These are phyloP conservation scores for Aureobasidium sp. DNA, from an alignment of 2,329 filamentous ascomycete genomes.

Conservation along the genomic window DNA sequence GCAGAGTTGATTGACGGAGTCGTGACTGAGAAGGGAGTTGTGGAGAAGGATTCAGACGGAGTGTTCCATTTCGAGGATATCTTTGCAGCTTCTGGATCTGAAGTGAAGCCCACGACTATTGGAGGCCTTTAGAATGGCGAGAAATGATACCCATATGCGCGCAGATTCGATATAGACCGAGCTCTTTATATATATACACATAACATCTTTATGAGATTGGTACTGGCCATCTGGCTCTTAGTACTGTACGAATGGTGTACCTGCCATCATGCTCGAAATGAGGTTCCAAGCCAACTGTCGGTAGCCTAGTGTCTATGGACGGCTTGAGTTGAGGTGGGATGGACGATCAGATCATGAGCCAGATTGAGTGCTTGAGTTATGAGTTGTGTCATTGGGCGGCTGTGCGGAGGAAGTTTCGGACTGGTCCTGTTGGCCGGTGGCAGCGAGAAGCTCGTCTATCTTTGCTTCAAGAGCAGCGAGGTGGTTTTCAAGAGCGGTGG, in stretches of 20 bases:
- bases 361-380: neutral
- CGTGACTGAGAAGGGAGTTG: conserved; percentile 83
- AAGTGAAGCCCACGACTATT: conserved; percentile 27
- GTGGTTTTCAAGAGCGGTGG: conserved; percentile 48
- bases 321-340: neutral
- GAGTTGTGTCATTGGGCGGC: neutral
- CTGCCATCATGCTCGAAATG: neutral
- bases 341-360: neutral
- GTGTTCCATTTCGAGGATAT: conserved; percentile 53
- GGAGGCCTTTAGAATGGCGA: conserved; percentile 23
- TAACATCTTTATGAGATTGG: neutral
- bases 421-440: conserved; percentile 33
- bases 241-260: neutral
- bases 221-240: neutral
- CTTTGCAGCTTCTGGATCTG: conserved; percentile 26
- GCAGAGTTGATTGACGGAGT: conserved; percentile 84
- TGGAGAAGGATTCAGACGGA: conserved; percentile 67
- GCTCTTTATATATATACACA: neutral
- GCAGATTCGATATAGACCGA: neutral
- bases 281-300: neutral
- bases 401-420: conserved; percentile 3
- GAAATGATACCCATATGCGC: neutral
- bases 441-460: conserved; percentile 47
- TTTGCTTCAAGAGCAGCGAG: conserved; percentile 48
- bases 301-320: neutral